Base-by-base conservation (phyloP, 2,329 filamentous ascomycete species). In the Ceratocystis huliohia region DNA sequence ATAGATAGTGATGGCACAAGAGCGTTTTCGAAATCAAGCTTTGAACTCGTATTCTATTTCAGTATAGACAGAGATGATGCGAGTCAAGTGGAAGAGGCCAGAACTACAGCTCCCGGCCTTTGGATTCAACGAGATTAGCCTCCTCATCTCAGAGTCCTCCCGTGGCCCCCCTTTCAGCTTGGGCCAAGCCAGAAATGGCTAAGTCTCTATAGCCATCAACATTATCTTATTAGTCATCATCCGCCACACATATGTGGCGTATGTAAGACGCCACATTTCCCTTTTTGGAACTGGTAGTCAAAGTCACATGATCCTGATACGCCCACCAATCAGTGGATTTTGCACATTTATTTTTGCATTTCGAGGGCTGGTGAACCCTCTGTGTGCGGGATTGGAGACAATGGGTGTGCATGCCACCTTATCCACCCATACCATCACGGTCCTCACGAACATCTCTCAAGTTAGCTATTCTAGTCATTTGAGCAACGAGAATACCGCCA, bases 401-500 rank as follows among this genome's bases (percentile, higher is more conserved):
- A 59, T 37, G 46, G 44, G 64, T 48, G 63, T 65, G 66, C 64
- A 68, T 68, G 64, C 48, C 66, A 66, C 64, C 66, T 68, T 62
- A 67, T 65, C 64, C 48, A 59, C 66, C 37, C 66, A 66, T 68
- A 66, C 64, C 66, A 68, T 65, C 64, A 56, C 66, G 41, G 64
- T 57, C 57, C 48, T 66, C 53, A 61, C 66, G 57, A 66, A 63
- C 50, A 66, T 66, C 64, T 41, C 64, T 66, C 50, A 68, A 68
- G 64, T 66, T 66, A 68, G 64, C 66, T 66, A 68, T 68, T 41
- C 66, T 68, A 68, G 64, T 46, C 64, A 68, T 68, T 68, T 68
- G 66, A 66, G 64, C 66, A 68, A 68, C 64, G 64, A 66, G 57
- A 68, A 66, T 44, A 68, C 61, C 67, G 67, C 62, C 65, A 68